Evolutionary conservation across 2,329 filamentous ascomycete genomes (phyloP), one percentile per base, ranked within the genome.

Genomic region (Rachicladosporium sp.): DNA sequence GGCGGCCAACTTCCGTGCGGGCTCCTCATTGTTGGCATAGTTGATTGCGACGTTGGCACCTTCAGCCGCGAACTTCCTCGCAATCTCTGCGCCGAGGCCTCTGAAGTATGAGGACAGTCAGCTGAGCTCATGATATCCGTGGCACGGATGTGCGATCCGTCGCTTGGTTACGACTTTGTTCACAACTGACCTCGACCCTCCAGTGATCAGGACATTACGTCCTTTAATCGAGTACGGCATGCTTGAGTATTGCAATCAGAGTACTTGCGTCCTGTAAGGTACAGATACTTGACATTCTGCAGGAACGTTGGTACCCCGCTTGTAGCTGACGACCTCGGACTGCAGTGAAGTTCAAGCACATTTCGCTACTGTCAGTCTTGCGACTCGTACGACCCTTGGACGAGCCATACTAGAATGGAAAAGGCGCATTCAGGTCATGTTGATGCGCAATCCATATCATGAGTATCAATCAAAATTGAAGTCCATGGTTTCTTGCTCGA

Each of bases 11-110:
- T 66, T 61, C 33, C 74, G 62, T 4, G 82, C 84, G 2, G 75
- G 68, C 11, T 70, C 68, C 29, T 65, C 58, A 56, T 74, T 77
- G 45, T 69, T 74, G 59, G 71, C 68, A 60, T 86, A 89, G 62
- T 88, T 89, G 55, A 91, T 72, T 6, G 76, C 74, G 7, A 89
- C 65, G 42, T 82, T 78, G 54, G 73, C 74, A 35, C 81, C 80
- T 50, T 79, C 68, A 13, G 69, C 62, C 6, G 82, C 82, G 50
- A 88, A 84, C 27, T 77, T 74, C 40, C 73, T 70, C 30, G 71
- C 73, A 2, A 83, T 69, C 3, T 78, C 67, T 33, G 80, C 82
- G 29, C 84, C 84, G 27, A 89, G 71, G 2, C 83, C 84, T 48
- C 82, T 76, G 41, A 68, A 66, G 10, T 19, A 6, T 4, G 7